A percentile compares a stretch with the other conserved stretches of the same genome.
phyloP scores from a whole-genome alignment of 495 filamentous ascomycete genomes.

The Clohesyomyces aquaticus region DNA sequence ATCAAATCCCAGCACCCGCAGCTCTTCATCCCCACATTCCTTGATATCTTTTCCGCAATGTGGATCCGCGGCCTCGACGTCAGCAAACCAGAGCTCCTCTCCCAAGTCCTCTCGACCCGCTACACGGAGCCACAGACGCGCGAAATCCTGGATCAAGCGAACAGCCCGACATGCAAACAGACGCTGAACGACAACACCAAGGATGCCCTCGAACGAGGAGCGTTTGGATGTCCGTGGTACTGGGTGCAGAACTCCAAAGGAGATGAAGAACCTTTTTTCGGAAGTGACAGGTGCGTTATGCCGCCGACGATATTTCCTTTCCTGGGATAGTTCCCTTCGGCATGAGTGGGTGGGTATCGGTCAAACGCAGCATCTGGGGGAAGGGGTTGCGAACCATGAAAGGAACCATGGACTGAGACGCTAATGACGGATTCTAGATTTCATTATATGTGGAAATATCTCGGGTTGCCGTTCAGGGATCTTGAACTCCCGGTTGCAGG shows the following conservation, averaged over 20 bases:
- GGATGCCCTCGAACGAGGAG: constrained; percentile 63
- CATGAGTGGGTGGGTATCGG: background rate
- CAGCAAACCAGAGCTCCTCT: constrained; percentile 53
- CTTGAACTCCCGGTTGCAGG: constrained; percentile 22
- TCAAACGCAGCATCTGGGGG: too few relatives aligned
- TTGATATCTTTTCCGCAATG: constrained; percentile 53
- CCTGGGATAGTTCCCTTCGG: constrained; percentile 8
- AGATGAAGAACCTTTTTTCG: constrained; percentile 71
- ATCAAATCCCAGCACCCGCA: constrained; percentile 55
- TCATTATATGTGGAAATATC: constrained; percentile 44
- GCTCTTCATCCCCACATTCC: constrained; percentile 52
- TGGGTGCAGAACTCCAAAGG: constrained; percentile 66
- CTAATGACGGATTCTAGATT: constrained; percentile 29
- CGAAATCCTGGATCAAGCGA: constrained; percentile 56
- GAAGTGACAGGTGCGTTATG: constrained; percentile 70
- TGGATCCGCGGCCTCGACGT: constrained; percentile 55
- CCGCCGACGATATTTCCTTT: background rate
- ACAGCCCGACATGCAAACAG: constrained; percentile 60
- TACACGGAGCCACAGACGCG: constrained; percentile 53
- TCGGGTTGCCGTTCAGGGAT: constrained; percentile 45
- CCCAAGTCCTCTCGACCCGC: constrained; percentile 43
- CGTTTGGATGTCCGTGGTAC: constrained; percentile 77
- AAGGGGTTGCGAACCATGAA: constrained; percentile 19
- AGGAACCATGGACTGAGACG: constrained; percentile 1
- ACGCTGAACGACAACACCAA: constrained; percentile 61